Evolutionary conservation across 257 asterid species (phyloP).

Genomic region (Primulina eburnea): DNA sequence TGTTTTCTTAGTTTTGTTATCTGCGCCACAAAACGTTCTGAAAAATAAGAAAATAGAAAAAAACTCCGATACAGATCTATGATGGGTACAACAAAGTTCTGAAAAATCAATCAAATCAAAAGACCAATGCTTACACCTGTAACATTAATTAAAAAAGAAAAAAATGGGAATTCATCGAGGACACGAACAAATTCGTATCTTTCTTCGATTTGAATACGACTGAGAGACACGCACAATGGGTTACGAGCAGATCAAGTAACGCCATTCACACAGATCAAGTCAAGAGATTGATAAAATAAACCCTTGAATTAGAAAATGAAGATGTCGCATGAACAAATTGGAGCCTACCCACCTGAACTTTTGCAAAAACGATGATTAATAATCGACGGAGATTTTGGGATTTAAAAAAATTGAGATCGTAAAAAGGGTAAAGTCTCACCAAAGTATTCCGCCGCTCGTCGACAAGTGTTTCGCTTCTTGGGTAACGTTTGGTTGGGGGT

Average conservation of each 20-base stretch:
- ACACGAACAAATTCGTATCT: conserved; percentile 16
- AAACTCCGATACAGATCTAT: not conserved
- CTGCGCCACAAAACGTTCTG: not conserved
- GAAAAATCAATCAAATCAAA: conserved; percentile 7
- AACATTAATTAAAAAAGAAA: not conserved
- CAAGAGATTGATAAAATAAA: conserved; percentile 13
- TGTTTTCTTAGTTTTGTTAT: conserved; percentile 1
- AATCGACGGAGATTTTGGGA: not conserved
- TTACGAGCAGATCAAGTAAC: conserved; percentile 21
- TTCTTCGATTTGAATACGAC: not conserved
- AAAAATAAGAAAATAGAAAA: conserved; percentile 9
- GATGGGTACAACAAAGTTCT: not conserved
- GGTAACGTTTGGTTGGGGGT: no score
- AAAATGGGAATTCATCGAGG: not conserved
- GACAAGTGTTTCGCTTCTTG: no score
- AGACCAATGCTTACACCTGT: not conserved
- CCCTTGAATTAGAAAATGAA: not conserved
- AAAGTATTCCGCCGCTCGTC: no score
- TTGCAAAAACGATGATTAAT: conserved; percentile 17
- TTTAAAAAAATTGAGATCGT: not conserved
- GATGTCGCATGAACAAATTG: conserved; percentile 1
- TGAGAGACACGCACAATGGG: conserved; percentile 16
- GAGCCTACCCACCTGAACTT: conserved; percentile 32
- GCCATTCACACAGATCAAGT: conserved; percentile 37
- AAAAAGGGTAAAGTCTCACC: no score